Base-by-base conservation (phyloP, 1,284 basidiomycete species). In the Austroboletus novae-zelandiae region DNA sequence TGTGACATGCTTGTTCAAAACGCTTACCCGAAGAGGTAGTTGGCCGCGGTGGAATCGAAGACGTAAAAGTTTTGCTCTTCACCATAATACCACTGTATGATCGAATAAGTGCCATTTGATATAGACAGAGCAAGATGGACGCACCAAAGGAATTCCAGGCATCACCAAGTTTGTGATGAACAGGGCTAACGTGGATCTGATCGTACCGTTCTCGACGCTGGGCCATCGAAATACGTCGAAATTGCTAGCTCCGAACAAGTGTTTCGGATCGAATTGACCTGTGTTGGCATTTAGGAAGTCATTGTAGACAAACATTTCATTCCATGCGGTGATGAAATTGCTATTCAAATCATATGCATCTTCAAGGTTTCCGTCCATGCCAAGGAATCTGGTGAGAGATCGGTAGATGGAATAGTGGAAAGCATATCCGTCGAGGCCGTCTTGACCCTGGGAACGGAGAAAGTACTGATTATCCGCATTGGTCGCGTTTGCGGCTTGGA, bases 331-430 rank as follows among this genome's bases (percentile, higher is more conserved):
- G 67, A 93, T 74, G 65, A 95, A 93, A 69, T 95, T 90, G 64
- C 75, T 70, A 54, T 82, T 76, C 27, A 92, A 73, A 64, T 96
- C 93, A 68, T 88, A 93, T 8, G 89, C 91, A 44, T 91, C 93
- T 57, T 87, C 80, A 30, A 95, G 74, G 68, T 94, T 93, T 61
- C 93, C 93, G 61, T 96, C 93, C 90, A 95, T 91, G 51, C 92
- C 91, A 37, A 95, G 77, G 73, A 93, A 92, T 45, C 92, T 86
- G 29, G 83, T 74, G 42, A 95, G 71, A 3, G 85, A 73, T 55
- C 93, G 93, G 66, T 96, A 95, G 47, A 87, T 85, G 37, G 93
- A 95, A 70, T 95, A 95, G 68, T 95, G 93, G 75, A 95, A 95
- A 0, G 91, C 91, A 37, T 84, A 83, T 32, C 77, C 75, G 62